Conservation (phyloP, 495 filamentous ascomycete species). For the Amniculicola lignicola region DNA sequence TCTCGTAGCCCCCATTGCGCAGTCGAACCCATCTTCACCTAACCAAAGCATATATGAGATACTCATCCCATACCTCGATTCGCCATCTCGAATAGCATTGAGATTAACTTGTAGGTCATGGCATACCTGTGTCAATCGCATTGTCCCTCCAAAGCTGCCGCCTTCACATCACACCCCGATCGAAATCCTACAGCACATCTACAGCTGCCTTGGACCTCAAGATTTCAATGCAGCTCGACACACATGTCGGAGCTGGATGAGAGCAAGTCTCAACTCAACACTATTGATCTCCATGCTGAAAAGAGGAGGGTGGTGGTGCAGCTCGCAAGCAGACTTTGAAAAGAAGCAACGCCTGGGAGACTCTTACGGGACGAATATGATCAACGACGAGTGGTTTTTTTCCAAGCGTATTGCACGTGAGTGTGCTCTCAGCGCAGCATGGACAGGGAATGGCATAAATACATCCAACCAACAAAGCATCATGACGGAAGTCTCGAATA, state of each 20-base stretch:
- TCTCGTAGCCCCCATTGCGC: not conserved
- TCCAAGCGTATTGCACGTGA: constrained; percentile 61
- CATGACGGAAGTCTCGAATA: constrained; percentile 11
- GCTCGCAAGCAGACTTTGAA: constrained; percentile 43
- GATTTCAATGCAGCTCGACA: constrained; percentile 67
- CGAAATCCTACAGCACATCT: constrained; percentile 63
- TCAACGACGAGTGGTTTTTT: constrained; percentile 54
- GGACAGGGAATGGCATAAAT: constrained; percentile 47
- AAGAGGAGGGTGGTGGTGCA: constrained; percentile 59
- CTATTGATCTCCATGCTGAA: constrained; percentile 56
- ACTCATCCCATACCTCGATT: constrained; percentile 26
- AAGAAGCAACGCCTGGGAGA: not conserved
- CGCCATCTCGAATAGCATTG: constrained; percentile 31
- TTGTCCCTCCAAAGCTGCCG: constrained; percentile 41
- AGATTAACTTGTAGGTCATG: constrained; percentile 40
- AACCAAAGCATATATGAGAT: not conserved
- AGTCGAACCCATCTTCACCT: not conserved
- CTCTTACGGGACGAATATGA: not conserved
- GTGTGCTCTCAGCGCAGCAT: constrained; percentile 53
- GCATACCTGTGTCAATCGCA: constrained; percentile 23
- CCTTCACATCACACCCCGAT: constrained; percentile 46
- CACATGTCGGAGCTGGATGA: constrained; percentile 65
- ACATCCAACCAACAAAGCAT: not conserved
- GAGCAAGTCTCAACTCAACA: constrained; percentile 54
- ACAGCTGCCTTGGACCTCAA: constrained; percentile 51